phyloP scores from a whole-genome alignment of 73 alveolate genomes.

The Stentor roeselii region DNA sequence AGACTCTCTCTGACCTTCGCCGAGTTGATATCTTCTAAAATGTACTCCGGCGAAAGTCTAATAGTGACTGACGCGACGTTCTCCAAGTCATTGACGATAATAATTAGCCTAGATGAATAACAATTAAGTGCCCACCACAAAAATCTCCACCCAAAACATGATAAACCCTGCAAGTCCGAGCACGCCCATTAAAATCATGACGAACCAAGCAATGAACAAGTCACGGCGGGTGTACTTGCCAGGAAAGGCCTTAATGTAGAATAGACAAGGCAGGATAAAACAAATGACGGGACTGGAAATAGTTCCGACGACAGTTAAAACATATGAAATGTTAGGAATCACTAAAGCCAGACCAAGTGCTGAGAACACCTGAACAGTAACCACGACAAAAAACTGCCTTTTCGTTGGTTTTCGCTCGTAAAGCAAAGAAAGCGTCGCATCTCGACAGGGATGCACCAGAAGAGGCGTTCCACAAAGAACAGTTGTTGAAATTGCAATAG shows the following conservation, averaged over 20 bases:
- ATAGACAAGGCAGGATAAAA: slow-evolving; percentile 44
- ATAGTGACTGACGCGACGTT: slow-evolving; percentile 16
- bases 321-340: slow-evolving; percentile 44
- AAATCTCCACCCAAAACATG: slow-evolving; percentile 14
- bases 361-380: slow-evolving; percentile 21
- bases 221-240: slow-evolving; percentile 17
- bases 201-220: background rate
- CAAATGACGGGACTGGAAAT: slow-evolving; percentile 54
- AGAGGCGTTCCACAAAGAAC: slow-evolving; percentile 25
- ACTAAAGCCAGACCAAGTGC: slow-evolving; percentile 34
- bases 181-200: slow-evolving; percentile 8
- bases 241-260: slow-evolving; percentile 44
- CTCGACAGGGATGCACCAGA: slow-evolving; percentile 28
- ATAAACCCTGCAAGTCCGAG: slow-evolving; percentile 1
- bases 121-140: background rate
- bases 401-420: background rate
- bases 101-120: background rate
- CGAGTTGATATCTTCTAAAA: slow-evolving; percentile 1
- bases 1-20: slow-evolving; percentile 42
- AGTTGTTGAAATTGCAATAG: background rate
- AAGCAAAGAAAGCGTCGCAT: slow-evolving; percentile 18
- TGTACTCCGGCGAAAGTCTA: background rate
- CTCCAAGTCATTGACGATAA: background rate
- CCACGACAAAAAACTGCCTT: background rate
- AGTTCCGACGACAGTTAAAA: slow-evolving; percentile 51